Conservation (phyloP, 2,329 filamentous ascomycete species). For the Annulohypoxylon truncatum region DNA sequence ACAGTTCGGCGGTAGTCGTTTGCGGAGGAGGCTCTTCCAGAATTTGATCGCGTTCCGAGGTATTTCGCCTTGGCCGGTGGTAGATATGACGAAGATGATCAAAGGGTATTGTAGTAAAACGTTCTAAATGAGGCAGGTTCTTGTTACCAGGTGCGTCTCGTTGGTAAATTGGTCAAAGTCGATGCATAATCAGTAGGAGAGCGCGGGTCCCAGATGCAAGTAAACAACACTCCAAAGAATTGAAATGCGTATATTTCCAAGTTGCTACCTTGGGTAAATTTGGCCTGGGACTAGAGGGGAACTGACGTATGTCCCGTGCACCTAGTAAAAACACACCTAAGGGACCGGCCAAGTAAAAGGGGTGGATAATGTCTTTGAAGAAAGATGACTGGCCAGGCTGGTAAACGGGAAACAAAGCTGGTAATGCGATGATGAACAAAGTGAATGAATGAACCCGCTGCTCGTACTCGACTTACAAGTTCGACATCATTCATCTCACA, state of each 20-base stretch:
- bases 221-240: constrained; percentile 2
- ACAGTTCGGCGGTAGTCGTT: constrained; percentile 77
- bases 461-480: constrained; percentile 66
- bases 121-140: constrained; percentile 54
- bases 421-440: not conserved
- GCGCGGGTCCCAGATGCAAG: constrained; percentile 3
- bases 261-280: constrained; percentile 6
- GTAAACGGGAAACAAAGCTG: not conserved
- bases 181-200: constrained; percentile 4
- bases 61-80: constrained; percentile 93
- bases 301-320: constrained; percentile 31
- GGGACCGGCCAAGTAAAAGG: not conserved
- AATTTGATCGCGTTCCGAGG: constrained; percentile 84
- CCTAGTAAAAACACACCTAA: constrained; percentile 8
- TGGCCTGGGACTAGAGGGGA: constrained; percentile 21
- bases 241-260: constrained; percentile 1
- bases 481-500: constrained; percentile 81
- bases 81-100: constrained; percentile 86
- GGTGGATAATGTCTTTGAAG: not conserved
- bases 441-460: constrained; percentile 5
- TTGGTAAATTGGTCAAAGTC: constrained; percentile 3
- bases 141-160: constrained; percentile 25
- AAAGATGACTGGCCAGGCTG: not conserved
- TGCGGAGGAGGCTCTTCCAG: constrained; percentile 86
- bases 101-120: constrained; percentile 64